A percentile compares a stretch with the other conserved stretches of the same genome.
These are phyloP conservation scores for Sugiyamaella grinbergsii DNA, from an alignment of 1,139 yeast species.

Conservation along the genomic window DNA sequence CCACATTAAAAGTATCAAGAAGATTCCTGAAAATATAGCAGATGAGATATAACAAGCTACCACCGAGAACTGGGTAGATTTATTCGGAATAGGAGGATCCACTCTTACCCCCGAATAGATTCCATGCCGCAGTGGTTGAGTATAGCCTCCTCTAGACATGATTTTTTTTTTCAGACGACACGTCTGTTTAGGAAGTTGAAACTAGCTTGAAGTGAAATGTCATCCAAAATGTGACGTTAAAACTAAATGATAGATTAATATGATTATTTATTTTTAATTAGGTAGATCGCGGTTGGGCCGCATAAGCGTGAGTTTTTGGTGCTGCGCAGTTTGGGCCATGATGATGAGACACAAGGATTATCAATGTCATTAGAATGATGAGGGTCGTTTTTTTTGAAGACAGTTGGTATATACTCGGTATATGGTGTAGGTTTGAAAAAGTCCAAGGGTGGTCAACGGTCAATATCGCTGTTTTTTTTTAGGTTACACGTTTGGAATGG, in stretches of 20 bases:
- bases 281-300: not conserved
- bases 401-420: too few species aligned
- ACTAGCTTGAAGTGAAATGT: too few species aligned
- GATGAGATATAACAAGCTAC: slow-evolving; percentile 32
- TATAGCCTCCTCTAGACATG: slow-evolving; percentile 7
- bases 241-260: too few species aligned
- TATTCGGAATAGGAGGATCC: slow-evolving; percentile 12
- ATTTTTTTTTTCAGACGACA: not conserved
- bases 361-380: not conserved
- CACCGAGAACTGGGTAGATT: slow-evolving; percentile 15
- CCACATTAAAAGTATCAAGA: slow-evolving; percentile 32
- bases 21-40: slow-evolving; percentile 37
- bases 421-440: too few species aligned
- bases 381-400: not conserved
- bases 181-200: too few species aligned
- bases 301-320: not conserved
- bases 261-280: too few species aligned
- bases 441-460: too few species aligned
- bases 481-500: too few species aligned
- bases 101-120: slow-evolving; percentile 12
- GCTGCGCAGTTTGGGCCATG: too few species aligned
- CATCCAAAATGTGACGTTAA: too few species aligned
- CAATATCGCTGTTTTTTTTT: too few species aligned
- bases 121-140: slow-evolving; percentile 4
- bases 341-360: not conserved